Conservation (phyloP, 2,329 filamentous ascomycete genomes). For the Cladophialophora immunda region DNA sequence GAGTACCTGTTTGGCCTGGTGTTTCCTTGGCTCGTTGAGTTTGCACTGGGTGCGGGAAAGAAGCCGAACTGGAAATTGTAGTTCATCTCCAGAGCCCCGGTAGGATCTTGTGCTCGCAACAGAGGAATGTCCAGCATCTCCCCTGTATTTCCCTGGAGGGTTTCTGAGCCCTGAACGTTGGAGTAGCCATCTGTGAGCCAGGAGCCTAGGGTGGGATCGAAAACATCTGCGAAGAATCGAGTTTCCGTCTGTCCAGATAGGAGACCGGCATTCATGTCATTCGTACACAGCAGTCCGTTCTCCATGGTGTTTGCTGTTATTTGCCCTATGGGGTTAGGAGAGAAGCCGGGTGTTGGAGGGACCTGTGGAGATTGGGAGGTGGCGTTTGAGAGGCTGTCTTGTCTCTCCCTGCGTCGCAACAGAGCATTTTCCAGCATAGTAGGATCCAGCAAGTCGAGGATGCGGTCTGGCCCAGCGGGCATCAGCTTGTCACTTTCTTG, state of each 20-base stretch:
- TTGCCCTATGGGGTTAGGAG: not conserved
- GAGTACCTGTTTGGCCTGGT: not conserved
- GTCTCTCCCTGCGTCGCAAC: slow-evolving; percentile 1
- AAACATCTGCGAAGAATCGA: slow-evolving; percentile 12
- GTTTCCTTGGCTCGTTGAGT: not conserved
- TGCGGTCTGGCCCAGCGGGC: not conserved
- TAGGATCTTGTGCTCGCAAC: not conserved
- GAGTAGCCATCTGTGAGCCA: slow-evolving; percentile 7
- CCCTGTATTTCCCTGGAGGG: not conserved
- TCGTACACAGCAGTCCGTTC: not conserved
- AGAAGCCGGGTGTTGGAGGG: not conserved
- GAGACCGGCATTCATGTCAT: not conserved
- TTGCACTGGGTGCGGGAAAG: not conserved
- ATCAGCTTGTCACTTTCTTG: not conserved
- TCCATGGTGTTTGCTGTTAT: not conserved
- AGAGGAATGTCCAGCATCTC: slow-evolving; percentile 5
- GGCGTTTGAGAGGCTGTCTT: not conserved
- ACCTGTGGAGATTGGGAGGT: slow-evolving; percentile 6
- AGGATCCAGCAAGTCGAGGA: slow-evolving; percentile 2
- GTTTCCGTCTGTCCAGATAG: not conserved
- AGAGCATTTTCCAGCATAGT: slow-evolving; percentile 7
- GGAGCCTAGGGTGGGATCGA: not conserved
- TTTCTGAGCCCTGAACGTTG: not conserved
- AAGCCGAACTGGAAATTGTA: slow-evolving; percentile 9
- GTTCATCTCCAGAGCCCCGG: not conserved